Evolutionary conservation across 2,329 filamentous ascomycete species (phyloP), one percentile per base, ranked within the genome.

Genomic region (Ceratocystis alfenasii): DNA sequence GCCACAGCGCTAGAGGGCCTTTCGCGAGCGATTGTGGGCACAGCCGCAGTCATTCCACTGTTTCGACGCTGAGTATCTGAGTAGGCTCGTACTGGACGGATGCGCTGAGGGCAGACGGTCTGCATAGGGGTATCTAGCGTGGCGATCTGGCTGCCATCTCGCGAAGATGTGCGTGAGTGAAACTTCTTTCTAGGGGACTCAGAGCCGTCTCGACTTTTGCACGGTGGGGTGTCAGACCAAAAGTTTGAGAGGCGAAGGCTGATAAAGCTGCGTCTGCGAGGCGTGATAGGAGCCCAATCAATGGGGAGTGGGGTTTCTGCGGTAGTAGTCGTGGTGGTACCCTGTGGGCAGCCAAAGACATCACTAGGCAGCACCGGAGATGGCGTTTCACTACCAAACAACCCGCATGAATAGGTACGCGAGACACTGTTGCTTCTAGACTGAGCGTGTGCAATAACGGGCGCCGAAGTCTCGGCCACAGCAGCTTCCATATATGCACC

Each of bases 211-310:
- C 55, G 15, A 15, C 15, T 68, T 53, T 71, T 74, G 12, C 68
- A 72, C 25, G 10, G 44, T 30, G 45, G 41, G 28, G 44, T 17
- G 1, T 59, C 59, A 5, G 63, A 53, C 66, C 66, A 65, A 17
- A 67, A 60, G 25, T 45, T 41, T 6, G 68, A 63, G 5, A 69
- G 44, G 17, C 68, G 67, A 6, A 68, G 66, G n/a, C 68, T 63
- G 7, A 68, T 59, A 3, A 69, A 61, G 36, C 74, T 76, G 30
- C 76, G 74, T 3, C 75, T 78, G n/a, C 73, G 73, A 72, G 79
- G 75, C 69, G 63, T 30, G 5, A 60, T 48, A 20, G 63, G 65
- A 22, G 59, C 17, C n/a, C 41, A 67, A 10, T 67, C 59, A 10
- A 15, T 10, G 60, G 33, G n/a, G 8, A 20, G 10, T 12, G 10